Conservation (phyloP, 176 grass and related monocot species). For the Tuctoria greenei region DNA sequence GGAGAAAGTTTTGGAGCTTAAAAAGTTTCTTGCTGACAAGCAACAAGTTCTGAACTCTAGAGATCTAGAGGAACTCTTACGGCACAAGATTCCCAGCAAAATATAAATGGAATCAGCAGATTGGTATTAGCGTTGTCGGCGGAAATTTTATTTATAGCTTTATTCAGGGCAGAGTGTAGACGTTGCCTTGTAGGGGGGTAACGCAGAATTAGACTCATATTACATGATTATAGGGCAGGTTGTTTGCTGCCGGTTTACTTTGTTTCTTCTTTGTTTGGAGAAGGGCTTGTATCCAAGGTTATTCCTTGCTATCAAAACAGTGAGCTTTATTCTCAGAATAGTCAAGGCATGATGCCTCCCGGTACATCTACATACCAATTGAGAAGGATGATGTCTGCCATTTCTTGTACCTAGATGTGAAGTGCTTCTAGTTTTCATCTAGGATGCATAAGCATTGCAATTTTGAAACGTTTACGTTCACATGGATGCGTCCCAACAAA, state of each 20-base stretch:
- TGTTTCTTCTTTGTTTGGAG: neutral
- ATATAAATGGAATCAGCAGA: slow-evolving; percentile 39
- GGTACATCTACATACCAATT: neutral
- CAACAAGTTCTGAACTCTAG: slow-evolving; percentile 38
- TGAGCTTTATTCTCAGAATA: neutral
- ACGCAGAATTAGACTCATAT: neutral
- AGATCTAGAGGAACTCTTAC: slow-evolving; percentile 50
- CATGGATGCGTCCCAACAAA: neutral
- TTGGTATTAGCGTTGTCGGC: neutral
- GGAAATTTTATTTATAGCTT: neutral
- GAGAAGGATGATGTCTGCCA: neutral
- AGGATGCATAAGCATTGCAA: neutral
- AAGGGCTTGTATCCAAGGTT: neutral
- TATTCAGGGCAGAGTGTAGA: neutral
- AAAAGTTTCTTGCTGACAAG: slow-evolving; percentile 72
- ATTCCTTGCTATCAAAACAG: neutral
- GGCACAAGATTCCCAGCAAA: slow-evolving; percentile 61
- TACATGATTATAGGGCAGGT: neutral
- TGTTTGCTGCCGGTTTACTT: slow-evolving; percentile 5
- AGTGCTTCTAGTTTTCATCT: neutral
- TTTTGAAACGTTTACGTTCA: neutral
- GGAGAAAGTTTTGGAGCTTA: slow-evolving; percentile 51
- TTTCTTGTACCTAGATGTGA: neutral
- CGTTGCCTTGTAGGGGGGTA: neutral
- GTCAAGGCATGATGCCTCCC: neutral